Evolutionary conservation across 2,329 filamentous ascomycete genomes (phyloP).

Genomic region (Phaeoacremonium minimum): DNA sequence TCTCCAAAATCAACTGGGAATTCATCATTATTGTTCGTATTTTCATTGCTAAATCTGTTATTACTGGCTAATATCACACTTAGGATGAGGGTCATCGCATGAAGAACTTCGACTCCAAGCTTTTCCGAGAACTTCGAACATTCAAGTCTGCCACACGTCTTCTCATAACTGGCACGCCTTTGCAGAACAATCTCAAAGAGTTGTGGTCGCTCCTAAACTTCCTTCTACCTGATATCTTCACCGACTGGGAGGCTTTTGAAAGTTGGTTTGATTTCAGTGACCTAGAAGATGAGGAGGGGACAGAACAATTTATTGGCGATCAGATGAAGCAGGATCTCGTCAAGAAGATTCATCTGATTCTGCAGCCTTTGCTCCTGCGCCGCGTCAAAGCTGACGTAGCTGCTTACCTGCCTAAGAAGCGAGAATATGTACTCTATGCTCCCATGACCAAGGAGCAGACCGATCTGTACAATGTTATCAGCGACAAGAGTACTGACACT

Average conservation of each 20-base stretch:
- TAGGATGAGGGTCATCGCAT: constrained; percentile 93
- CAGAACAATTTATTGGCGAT: constrained; percentile 75
- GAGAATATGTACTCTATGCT: constrained; percentile 93
- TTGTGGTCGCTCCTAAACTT: constrained; percentile 95
- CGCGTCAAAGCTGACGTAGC: constrained; percentile 93
- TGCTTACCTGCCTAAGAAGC: constrained; percentile 85
- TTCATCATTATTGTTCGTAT: constrained; percentile 84
- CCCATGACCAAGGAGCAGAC: constrained; percentile 88
- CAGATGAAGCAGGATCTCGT: constrained; percentile 73
- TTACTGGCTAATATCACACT: constrained; percentile 13
- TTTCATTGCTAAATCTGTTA: neutral
- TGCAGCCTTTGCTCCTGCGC: constrained; percentile 86
- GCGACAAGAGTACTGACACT: constrained; percentile 52
- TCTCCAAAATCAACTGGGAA: constrained; percentile 87
- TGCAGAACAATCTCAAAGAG: constrained; percentile 94
- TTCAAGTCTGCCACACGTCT: constrained; percentile 89
- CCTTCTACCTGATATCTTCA: constrained; percentile 86
- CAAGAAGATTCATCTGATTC: constrained; percentile 84
- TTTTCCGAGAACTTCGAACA: constrained; percentile 83
- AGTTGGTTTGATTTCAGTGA: constrained; percentile 97
- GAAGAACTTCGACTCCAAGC: constrained; percentile 91
- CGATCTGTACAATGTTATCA: constrained; percentile 72
- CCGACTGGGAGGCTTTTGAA: constrained; percentile 88
- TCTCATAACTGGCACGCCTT: constrained; percentile 87
- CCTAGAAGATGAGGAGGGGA: constrained; percentile 75